Percentiles rank a stretch among this genome's conserved stretches.
Conservation (phyloP, 2,329 filamentous ascomycete species). For the Hypoxylon sp. region DNA sequence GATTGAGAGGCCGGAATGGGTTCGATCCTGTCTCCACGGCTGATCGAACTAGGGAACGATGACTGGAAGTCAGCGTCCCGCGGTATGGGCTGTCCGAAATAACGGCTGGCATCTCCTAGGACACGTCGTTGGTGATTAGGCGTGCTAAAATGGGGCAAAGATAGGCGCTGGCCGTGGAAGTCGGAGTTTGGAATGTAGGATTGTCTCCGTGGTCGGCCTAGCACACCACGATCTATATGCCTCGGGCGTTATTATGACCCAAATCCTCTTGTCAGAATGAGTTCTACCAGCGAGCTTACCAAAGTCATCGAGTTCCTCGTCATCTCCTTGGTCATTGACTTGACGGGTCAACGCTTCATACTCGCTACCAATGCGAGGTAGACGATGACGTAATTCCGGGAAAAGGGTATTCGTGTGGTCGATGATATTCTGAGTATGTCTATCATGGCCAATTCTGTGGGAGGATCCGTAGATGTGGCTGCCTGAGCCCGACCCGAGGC, state of each 20-base stretch:
- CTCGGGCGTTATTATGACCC: not conserved
- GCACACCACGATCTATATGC: conserved; percentile 38
- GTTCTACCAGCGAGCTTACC: conserved; percentile 31
- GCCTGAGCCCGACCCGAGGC: conserved; percentile 12
- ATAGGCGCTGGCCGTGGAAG: conserved; percentile 31
- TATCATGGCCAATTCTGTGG: conserved; percentile 32
- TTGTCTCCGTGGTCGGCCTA: conserved; percentile 33
- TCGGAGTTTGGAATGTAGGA: conserved; percentile 1
- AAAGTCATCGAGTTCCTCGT: conserved; percentile 40
- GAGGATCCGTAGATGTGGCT: conserved; percentile 33
- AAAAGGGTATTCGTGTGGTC: conserved; percentile 40
- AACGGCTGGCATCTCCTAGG: conserved; percentile 45
- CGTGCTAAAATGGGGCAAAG: conserved; percentile 29
- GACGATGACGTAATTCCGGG: conserved; percentile 18
- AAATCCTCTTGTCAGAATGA: not conserved
- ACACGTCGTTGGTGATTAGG: conserved; percentile 35
- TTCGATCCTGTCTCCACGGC: conserved; percentile 15
- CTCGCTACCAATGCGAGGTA: conserved; percentile 13
- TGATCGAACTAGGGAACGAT: conserved; percentile 28
- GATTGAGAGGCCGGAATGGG: conserved; percentile 27
- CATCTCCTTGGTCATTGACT: conserved; percentile 9
- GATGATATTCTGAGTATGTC: conserved; percentile 44
- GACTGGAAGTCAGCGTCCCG: conserved; percentile 31
- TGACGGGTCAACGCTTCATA: conserved; percentile 8
- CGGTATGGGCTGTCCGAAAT: conserved; percentile 39